Conservation (phyloP, 1,139 yeast species). For the Pneumocystis canis region DNA sequence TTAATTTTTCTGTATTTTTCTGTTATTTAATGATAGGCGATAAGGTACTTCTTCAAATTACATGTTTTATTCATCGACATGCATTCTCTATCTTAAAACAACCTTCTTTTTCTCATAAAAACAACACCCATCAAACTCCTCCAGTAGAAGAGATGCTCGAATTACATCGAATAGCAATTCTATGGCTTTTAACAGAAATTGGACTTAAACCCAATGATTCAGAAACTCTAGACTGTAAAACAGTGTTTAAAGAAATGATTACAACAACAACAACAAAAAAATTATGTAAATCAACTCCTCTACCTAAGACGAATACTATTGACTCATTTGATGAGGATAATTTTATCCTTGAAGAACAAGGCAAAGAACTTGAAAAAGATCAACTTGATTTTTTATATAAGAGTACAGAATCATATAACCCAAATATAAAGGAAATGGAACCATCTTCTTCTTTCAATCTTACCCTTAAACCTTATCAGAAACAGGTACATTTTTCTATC, state of each 20-base stretch:
- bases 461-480: slow-evolving; percentile 55
- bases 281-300: slow-evolving; percentile 13
- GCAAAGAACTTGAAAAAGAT: slow-evolving; percentile 29
- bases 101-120: slow-evolving; percentile 11
- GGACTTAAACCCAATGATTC: slow-evolving; percentile 24
- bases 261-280: slow-evolving; percentile 23
- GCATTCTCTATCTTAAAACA: slow-evolving; percentile 30
- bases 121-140: slow-evolving; percentile 15
- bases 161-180: slow-evolving; percentile 43
- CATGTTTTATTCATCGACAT: slow-evolving; percentile 40
- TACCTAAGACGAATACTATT: slow-evolving; percentile 9
- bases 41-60: slow-evolving; percentile 31
- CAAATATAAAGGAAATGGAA: slow-evolving; percentile 44
- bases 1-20: slow-evolving; percentile 32
- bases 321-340: slow-evolving; percentile 4
- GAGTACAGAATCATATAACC: slow-evolving; percentile 36
- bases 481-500: slow-evolving; percentile 25
- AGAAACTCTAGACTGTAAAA: slow-evolving; percentile 17
- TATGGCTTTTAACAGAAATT: slow-evolving; percentile 41
- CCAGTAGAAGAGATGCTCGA: slow-evolving; percentile 37
- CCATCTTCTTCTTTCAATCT: slow-evolving; percentile 43
- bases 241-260: slow-evolving; percentile 18
- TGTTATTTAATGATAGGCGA: background rate
- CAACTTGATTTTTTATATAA: slow-evolving; percentile 65
- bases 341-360: slow-evolving; percentile 22